phyloP scores from a whole-genome alignment of 2,329 filamentous ascomycete genomes.

The Talaromyces verruculosus region DNA sequence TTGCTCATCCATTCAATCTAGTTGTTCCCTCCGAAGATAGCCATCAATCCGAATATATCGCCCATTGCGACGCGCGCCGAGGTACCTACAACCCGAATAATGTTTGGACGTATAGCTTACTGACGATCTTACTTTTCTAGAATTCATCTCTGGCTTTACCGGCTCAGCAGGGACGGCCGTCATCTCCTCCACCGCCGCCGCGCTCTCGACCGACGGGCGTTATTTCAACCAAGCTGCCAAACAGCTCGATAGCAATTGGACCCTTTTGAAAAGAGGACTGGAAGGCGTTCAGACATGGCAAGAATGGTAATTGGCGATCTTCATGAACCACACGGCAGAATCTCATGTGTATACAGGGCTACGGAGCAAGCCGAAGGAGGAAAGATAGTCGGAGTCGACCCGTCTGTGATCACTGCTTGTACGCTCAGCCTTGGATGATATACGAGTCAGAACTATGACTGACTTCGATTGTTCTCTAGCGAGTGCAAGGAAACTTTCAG shows the following conservation, averaged over 20 bases:
- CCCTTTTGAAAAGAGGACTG: conserved; percentile 84
- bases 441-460: neutral
- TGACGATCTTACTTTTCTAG: conserved; percentile 39
- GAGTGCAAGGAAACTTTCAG: conserved; percentile 71
- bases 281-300: conserved; percentile 96
- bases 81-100: conserved; percentile 43
- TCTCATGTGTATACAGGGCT: conserved; percentile 46
- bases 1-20: conserved; percentile 40
- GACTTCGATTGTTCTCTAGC: conserved; percentile 36
- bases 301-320: conserved; percentile 67
- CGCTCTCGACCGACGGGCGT: conserved; percentile 88
- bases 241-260: conserved; percentile 90
- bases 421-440: conserved; percentile 27
- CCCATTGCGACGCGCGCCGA: conserved; percentile 87
- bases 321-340: neutral
- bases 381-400: conserved; percentile 87
- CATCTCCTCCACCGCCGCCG: conserved; percentile 80
- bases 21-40: conserved; percentile 96
- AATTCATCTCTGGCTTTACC: conserved; percentile 89
- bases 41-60: conserved; percentile 97
- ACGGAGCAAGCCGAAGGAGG: conserved; percentile 81
- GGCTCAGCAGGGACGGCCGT: conserved; percentile 93
- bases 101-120: conserved; percentile 15
- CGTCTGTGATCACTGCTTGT: conserved; percentile 75
- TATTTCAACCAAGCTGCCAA: conserved; percentile 97